Evolutionary conservation across 306 rosid species (phyloP).

Genomic region (Medicago ruthenica): DNA sequence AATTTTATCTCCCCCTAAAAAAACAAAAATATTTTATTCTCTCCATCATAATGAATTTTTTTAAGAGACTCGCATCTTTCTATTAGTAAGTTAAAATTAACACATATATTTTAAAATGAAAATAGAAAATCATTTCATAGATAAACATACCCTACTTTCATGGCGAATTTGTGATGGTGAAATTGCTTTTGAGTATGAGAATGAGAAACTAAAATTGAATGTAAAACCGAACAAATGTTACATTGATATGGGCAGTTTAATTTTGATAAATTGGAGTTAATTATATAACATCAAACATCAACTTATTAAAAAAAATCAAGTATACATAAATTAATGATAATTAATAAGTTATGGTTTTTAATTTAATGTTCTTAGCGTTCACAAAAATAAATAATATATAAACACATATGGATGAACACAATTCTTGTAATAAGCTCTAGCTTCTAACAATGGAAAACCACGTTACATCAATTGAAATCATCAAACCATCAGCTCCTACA

Average conservation of each 20-base stretch:
- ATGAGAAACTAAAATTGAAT: background rate
- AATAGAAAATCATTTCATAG: too few relatives aligned
- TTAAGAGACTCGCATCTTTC: too few relatives aligned
- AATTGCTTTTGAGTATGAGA: background rate
- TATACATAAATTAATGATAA: background rate
- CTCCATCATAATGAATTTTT: too few relatives aligned
- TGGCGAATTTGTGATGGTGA: too few relatives aligned
- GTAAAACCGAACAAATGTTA: background rate
- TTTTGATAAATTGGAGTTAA: background rate
- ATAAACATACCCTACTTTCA: too few relatives aligned
- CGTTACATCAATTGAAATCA: slow-evolving; percentile 46
- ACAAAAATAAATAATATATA: slow-evolving; percentile 6
- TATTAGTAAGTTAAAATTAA: too few relatives aligned
- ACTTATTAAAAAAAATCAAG: background rate
- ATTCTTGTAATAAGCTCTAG: background rate
- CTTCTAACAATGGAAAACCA: slow-evolving; percentile 45
- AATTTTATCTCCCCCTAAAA: too few relatives aligned
- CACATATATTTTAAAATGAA: too few relatives aligned
- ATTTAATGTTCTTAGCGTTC: background rate
- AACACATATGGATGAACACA: background rate
- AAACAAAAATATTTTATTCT: too few relatives aligned
- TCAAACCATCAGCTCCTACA: slow-evolving; percentile 55
- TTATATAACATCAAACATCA: background rate
- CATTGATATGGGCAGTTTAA: background rate
- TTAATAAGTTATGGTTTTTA: background rate